A percentile compares a stretch with the other conserved stretches of the same genome.
Evolutionary conservation across 768 basidiomycete genomes (phyloP).

Genomic region (Lentinula raphanica): DNA sequence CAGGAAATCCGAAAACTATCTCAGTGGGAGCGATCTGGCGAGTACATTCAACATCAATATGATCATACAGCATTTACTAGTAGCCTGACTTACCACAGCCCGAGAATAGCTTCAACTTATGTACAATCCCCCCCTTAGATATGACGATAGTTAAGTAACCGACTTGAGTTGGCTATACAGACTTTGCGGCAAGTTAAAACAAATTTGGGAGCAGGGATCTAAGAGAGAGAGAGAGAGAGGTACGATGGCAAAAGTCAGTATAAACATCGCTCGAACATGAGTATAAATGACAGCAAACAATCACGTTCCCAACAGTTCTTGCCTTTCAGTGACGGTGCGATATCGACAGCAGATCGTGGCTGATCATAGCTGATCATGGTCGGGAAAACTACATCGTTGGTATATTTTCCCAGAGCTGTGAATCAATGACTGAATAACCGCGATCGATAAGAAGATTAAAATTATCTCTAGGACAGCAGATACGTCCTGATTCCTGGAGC

Average conservation of each 20-base stretch:
- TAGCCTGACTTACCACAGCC: neutral
- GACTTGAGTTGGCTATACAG: neutral
- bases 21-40: neutral
- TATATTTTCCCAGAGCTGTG: neutral
- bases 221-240: neutral
- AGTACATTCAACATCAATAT: too few relatives aligned
- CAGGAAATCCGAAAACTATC: neutral
- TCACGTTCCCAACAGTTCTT: neutral
- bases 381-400: neutral
- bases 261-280: neutral
- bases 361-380: neutral
- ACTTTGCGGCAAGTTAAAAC: neutral
- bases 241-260: neutral
- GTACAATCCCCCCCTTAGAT: neutral
- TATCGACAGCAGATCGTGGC: neutral
- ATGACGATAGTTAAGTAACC: neutral
- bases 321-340: neutral
- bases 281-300: slow-evolving; percentile 4
- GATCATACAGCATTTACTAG: neutral
- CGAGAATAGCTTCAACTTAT: neutral
- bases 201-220: neutral
- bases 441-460: neutral
- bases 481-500: too few relatives aligned
- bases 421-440: neutral
- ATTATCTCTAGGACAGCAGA: neutral